Conservation (phyloP, 257 asterid genomes). For the Solanum etuberosum region DNA sequence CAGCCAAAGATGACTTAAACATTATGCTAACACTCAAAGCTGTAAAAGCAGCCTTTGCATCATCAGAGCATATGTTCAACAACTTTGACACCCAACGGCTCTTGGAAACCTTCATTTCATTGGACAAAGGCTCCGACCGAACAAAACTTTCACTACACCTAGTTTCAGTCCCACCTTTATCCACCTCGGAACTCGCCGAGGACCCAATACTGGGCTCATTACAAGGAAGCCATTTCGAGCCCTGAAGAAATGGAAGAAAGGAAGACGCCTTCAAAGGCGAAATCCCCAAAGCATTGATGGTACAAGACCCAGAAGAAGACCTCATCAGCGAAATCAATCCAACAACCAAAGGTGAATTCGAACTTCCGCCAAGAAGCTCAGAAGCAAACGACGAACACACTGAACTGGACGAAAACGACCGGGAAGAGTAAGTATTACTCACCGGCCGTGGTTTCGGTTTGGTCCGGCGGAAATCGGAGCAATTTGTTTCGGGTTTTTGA, state of each 20-base stretch:
- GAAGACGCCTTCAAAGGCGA: slow-evolving; percentile 50
- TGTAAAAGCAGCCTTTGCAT: slow-evolving; percentile 84
- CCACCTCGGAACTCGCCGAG: slow-evolving; percentile 27
- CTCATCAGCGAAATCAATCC: slow-evolving; percentile 54
- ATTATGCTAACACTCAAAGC: slow-evolving; percentile 70
- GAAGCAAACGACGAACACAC: slow-evolving; percentile 35
- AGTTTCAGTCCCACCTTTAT: slow-evolving; percentile 41
- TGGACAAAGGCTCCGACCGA: slow-evolving; percentile 29
- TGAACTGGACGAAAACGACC: slow-evolving; percentile 10
- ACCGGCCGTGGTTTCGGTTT: slow-evolving; percentile 8
- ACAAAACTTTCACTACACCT: slow-evolving; percentile 4
- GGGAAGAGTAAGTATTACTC: background rate
- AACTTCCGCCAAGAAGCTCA: slow-evolving; percentile 29
- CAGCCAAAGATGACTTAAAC: slow-evolving; percentile 80
- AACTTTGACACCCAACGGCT: slow-evolving; percentile 55
- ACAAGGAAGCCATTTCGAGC: slow-evolving; percentile 78
- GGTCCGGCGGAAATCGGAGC: slow-evolving; percentile 23
- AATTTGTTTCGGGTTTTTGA: slow-evolving; percentile 30
- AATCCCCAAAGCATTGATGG: slow-evolving; percentile 29
- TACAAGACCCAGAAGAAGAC: slow-evolving; percentile 28
- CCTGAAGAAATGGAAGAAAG: slow-evolving; percentile 42
- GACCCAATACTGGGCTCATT: slow-evolving; percentile 23
- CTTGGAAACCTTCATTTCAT: slow-evolving; percentile 12
- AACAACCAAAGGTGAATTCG: slow-evolving; percentile 33
- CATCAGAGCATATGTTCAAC: slow-evolving; percentile 54